Conservation (phyloP, 495 filamentous ascomycete species). For the Beverwykella pulmonaria region DNA sequence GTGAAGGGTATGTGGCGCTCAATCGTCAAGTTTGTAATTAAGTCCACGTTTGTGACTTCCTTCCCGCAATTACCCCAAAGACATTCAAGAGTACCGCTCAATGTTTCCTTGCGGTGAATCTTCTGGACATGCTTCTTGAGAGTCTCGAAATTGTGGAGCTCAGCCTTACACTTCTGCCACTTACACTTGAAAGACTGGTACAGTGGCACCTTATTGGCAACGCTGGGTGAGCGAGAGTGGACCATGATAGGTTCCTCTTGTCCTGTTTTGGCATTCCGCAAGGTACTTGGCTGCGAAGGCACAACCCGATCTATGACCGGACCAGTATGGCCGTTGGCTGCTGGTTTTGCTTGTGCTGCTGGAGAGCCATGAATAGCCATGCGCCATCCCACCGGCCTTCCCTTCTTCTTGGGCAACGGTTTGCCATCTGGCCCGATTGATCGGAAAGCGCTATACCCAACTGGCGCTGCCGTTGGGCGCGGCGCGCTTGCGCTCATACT, state of each 20-base stretch:
- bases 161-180: conserved; percentile 67
- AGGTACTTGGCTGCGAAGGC: conserved; percentile 27
- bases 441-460: conserved; percentile 44
- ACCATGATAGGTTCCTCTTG: conserved; percentile 15
- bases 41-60: conserved; percentile 32
- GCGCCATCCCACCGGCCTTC: conserved; percentile 49
- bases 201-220: conserved; percentile 11
- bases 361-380: conserved; percentile 43
- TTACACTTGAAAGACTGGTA: conserved; percentile 60
- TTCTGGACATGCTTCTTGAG: conserved; percentile 68
- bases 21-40: conserved; percentile 33
- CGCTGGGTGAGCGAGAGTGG: conserved; percentile 30
- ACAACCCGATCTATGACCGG: not conserved
- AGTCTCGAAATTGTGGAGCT: conserved; percentile 74
- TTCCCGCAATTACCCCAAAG: conserved; percentile 53
- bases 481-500: conserved; percentile 28
- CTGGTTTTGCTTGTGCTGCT: conserved; percentile 9
- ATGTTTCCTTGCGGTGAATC: conserved; percentile 50
- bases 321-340: conserved; percentile 13
- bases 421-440: conserved; percentile 31
- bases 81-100: conserved; percentile 44
- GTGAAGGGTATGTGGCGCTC: conserved; percentile 29
- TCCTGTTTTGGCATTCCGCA: conserved; percentile 24
- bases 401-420: conserved; percentile 46
- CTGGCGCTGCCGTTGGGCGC: conserved; percentile 22